Conservation (phyloP, 371 early-diverging fungal species). For the Smittium mucronatum region DNA sequence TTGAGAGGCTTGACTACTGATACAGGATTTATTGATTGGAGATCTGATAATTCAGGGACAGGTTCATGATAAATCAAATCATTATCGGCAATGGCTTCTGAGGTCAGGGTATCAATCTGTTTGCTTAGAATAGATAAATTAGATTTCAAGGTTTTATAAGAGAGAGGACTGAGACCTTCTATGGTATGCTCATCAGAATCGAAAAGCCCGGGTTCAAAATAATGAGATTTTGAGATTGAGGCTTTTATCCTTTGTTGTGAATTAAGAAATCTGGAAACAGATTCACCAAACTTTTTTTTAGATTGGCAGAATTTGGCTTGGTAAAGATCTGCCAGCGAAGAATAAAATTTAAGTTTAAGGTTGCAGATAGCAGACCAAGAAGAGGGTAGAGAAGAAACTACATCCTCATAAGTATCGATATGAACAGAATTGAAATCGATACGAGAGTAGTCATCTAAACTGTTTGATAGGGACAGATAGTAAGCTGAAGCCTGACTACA, state of each 20-base stretch:
- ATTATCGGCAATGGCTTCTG: conserved; percentile 56
- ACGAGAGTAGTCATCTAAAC: conserved; percentile 1
- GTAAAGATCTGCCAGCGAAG: conserved; percentile 70
- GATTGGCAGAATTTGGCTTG: conserved; percentile 58
- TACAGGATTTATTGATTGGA: conserved; percentile 55
- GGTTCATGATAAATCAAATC: conserved; percentile 89
- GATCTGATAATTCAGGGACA: conserved; percentile 62
- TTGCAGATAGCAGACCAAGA: conserved; percentile 54
- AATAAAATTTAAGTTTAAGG: conserved; percentile 75
- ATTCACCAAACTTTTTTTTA: conserved; percentile 73
- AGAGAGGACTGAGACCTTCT: conserved; percentile 24
- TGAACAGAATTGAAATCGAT: neutral
- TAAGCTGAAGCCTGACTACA: conserved; percentile 70
- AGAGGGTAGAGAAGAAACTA: conserved; percentile 43
- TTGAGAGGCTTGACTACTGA: conserved; percentile 15
- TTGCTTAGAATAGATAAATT: conserved; percentile 17
- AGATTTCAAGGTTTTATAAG: neutral
- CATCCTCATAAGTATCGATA: conserved; percentile 37
- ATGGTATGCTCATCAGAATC: conserved; percentile 16
- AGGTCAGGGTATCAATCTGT: conserved; percentile 20
- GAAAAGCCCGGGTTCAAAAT: conserved; percentile 44
- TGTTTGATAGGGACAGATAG: conserved; percentile 39
- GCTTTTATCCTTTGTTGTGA: conserved; percentile 78
- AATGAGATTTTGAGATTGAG: conserved; percentile 53
- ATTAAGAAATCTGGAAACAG: conserved; percentile 56